Conservation (phyloP, 768 basidiomycete species). For the Rhizopogon vinicolor region DNA sequence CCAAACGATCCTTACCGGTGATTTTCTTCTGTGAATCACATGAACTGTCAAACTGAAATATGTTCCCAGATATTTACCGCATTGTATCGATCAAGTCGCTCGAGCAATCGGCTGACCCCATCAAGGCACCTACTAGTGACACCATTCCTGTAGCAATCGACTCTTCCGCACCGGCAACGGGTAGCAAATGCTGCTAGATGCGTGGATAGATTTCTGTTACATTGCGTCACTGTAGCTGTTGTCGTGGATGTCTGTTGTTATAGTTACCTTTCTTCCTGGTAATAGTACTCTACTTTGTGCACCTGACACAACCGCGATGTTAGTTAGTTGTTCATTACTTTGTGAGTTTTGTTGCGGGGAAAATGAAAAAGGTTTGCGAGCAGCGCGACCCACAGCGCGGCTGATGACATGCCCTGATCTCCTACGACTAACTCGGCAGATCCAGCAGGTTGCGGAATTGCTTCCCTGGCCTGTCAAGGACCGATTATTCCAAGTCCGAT, state of each 20-base stretch:
- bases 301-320: background rate
- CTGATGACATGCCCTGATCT: conserved; percentile 84
- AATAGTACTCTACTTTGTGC: background rate
- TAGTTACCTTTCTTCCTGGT: conserved; percentile 18
- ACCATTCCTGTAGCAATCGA: conserved; percentile 81
- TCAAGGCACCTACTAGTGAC: conserved; percentile 76
- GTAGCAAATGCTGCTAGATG: conserved; percentile 60
- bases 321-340: background rate
- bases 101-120: conserved; percentile 74
- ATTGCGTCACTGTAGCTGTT: conserved; percentile 6
- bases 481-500: conserved; percentile 76
- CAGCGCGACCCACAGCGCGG: conserved; percentile 75
- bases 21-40: background rate
- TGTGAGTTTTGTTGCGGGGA: background rate
- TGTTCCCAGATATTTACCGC: conserved; percentile 82
- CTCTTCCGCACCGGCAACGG: conserved; percentile 45
- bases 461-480: conserved; percentile 87
- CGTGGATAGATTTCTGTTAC: background rate
- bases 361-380: conserved; percentile 61
- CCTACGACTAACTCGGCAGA: conserved; percentile 90
- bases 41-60: background rate
- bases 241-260: conserved; percentile 13
- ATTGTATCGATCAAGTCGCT: conserved; percentile 95
- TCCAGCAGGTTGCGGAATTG: conserved; percentile 87
- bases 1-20: conserved; percentile 92